Percentiles rank a stretch among this genome's conserved stretches.
These are phyloP conservation scores for Dendrobium chrysotoxum DNA, from an alignment of 106 monocot genomes.

Conservation along the genomic window DNA sequence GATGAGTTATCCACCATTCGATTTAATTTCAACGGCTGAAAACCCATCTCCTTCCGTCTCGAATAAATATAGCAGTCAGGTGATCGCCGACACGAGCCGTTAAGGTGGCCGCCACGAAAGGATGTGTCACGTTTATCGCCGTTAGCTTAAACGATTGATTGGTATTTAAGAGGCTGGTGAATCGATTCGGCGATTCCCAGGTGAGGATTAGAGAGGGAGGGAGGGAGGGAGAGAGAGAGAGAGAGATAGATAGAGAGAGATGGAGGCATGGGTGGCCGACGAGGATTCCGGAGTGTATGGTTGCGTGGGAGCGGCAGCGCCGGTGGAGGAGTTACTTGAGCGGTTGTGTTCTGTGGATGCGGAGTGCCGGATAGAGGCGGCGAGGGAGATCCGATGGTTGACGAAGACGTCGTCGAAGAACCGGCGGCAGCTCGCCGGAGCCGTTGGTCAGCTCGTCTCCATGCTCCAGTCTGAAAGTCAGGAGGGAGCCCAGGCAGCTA, in stretches of 20 bases:
- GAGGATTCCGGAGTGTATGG: not conserved
- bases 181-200: not conserved
- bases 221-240: not conserved
- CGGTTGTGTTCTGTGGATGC: slow-evolving; percentile 25
- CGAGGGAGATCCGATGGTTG: slow-evolving; percentile 69
- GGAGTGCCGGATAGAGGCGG: slow-evolving; percentile 46
- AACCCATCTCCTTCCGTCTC: not conserved
- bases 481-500: slow-evolving; percentile 30
- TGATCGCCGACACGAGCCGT: slow-evolving; percentile 3
- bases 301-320: not conserved
- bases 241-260: not conserved
- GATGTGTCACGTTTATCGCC: not conserved
- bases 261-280: not conserved
- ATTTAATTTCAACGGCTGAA: not conserved
- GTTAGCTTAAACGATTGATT: not conserved
- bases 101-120: not conserved
- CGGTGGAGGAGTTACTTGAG: not conserved
- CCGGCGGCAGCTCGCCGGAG: slow-evolving; percentile 33
- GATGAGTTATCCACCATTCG: not conserved
- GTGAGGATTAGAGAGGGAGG: not conserved
- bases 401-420: slow-evolving; percentile 55
- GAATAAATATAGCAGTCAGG: not conserved
- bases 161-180: not conserved
- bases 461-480: slow-evolving; percentile 37
- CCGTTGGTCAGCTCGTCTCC: slow-evolving; percentile 48